Conservation (phyloP, 1,139 yeast species). For the Zygosaccharomyces pseudobailii region DNA sequence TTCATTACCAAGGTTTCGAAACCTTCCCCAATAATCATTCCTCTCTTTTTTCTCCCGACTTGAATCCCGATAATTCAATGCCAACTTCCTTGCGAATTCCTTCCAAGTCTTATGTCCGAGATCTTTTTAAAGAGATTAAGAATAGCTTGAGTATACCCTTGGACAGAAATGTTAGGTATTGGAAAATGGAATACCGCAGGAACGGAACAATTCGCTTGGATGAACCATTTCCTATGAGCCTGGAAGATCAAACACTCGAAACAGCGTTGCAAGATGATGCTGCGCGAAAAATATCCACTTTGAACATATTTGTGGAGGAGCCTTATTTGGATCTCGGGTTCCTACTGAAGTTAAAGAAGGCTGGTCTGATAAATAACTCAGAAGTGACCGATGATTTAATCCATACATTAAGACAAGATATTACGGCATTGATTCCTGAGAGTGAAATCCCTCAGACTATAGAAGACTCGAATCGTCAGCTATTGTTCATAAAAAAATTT, state of each 20-base stretch:
- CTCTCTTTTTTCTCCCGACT: constrained; percentile 44
- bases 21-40: constrained; percentile 54
- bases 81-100: constrained; percentile 52
- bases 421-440: constrained; percentile 10
- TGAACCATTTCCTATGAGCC: constrained; percentile 40
- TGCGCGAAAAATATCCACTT: constrained; percentile 18
- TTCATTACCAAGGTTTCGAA: constrained; percentile 69
- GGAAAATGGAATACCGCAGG: constrained; percentile 65
- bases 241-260: constrained; percentile 39
- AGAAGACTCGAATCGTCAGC: constrained; percentile 38
- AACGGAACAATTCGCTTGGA: constrained; percentile 72
- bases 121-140: constrained; percentile 49
- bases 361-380: constrained; percentile 9
- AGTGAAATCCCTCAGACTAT: constrained; percentile 12
- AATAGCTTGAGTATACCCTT: constrained; percentile 40
- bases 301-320: constrained; percentile 32
- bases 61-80: constrained; percentile 44
- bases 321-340: constrained; percentile 30
- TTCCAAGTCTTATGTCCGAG: constrained; percentile 52
- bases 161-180: constrained; percentile 46
- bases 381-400: constrained; percentile 20
- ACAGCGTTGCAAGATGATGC: constrained; percentile 40
- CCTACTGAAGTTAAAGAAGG: constrained; percentile 15
- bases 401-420: constrained; percentile 19
- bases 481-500: constrained; percentile 66